These are phyloP conservation scores for Adiantum capillusveneris DNA, from an alignment of 75 land plant genomes.

Conservation along the genomic window DNA sequence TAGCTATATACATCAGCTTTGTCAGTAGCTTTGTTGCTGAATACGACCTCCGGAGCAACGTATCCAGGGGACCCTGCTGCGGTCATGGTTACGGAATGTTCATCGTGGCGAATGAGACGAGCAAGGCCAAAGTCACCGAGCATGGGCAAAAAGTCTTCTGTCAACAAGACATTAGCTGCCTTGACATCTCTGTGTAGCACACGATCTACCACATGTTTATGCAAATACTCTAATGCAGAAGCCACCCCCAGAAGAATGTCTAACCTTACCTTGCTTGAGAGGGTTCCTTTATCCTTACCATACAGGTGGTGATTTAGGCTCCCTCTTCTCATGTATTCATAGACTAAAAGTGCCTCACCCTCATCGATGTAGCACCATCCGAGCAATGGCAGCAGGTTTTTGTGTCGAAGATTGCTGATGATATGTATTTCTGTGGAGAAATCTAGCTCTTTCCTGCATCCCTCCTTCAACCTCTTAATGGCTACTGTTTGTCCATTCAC, in stretches of 20 bases:
- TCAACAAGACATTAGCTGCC: too few relatives aligned
- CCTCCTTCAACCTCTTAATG: constrained; percentile 6
- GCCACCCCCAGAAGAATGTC: too few relatives aligned
- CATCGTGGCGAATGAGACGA: constrained; percentile 12
- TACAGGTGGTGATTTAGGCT: neutral
- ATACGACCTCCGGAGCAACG: constrained; percentile 24
- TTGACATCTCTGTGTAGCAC: too few relatives aligned
- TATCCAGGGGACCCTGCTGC: constrained; percentile 31
- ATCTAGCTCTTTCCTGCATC: neutral
- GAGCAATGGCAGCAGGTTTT: neutral
- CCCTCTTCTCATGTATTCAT: constrained; percentile 5
- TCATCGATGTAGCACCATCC: constrained; percentile 4
- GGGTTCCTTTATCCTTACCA: too few relatives aligned
- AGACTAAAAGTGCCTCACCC: neutral
- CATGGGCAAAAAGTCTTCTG: too few relatives aligned
- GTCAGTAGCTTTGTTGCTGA: constrained; percentile 17
- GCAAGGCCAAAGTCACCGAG: constrained; percentile 20
- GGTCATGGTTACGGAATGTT: constrained; percentile 8
- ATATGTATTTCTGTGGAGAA: neutral
- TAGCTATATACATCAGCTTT: constrained; percentile 36
- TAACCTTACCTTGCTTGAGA: too few relatives aligned
- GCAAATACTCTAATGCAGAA: too few relatives aligned
- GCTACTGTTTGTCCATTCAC: neutral
- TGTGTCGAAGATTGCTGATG: neutral
- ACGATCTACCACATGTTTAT: too few relatives aligned